These are phyloP conservation scores for Blastobotrys apis DNA, from an alignment of 1,139 yeast genomes.

Conservation along the genomic window DNA sequence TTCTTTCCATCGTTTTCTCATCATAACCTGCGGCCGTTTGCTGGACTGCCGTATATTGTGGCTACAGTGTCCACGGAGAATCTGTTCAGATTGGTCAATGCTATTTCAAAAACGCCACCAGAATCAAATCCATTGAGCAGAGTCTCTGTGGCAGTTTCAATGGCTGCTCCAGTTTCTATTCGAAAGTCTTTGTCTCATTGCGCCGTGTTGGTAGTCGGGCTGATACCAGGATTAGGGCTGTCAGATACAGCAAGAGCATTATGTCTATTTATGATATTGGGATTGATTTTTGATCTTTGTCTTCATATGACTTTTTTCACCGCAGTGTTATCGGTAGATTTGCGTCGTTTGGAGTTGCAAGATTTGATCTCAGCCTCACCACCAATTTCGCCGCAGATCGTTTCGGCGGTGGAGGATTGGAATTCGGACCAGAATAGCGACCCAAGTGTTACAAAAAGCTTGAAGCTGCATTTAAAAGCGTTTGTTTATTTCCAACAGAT, in stretches of 20 bases:
- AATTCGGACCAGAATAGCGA: not conserved
- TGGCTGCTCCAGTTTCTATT: slow-evolving; percentile 38
- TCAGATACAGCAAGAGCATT: slow-evolving; percentile 37
- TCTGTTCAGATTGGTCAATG: slow-evolving; percentile 42
- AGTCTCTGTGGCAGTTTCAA: slow-evolving; percentile 36
- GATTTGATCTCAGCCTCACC: slow-evolving; percentile 39
- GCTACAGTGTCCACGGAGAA: slow-evolving; percentile 44
- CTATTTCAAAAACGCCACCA: slow-evolving; percentile 41
- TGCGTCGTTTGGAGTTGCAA: slow-evolving; percentile 56
- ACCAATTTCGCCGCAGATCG: not conserved
- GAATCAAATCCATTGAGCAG: slow-evolving; percentile 41
- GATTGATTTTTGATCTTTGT: slow-evolving; percentile 51
- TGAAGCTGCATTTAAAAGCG: slow-evolving; percentile 11
- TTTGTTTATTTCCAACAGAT: slow-evolving; percentile 13
- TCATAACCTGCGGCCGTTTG: slow-evolving; percentile 23
- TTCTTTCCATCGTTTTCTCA: slow-evolving; percentile 31
- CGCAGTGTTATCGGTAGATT: slow-evolving; percentile 63
- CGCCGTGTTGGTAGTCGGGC: slow-evolving; percentile 26
- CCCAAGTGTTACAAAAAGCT: not conserved
- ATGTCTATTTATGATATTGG: slow-evolving; percentile 41
- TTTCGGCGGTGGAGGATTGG: not conserved
- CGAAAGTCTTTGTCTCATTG: slow-evolving; percentile 32
- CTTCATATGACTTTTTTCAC: slow-evolving; percentile 61
- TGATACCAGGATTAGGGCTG: slow-evolving; percentile 20
- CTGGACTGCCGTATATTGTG: slow-evolving; percentile 40